Base-by-base conservation (phyloP, 2,329 filamentous ascomycete species). In the Alternaria infectoria region DNA sequence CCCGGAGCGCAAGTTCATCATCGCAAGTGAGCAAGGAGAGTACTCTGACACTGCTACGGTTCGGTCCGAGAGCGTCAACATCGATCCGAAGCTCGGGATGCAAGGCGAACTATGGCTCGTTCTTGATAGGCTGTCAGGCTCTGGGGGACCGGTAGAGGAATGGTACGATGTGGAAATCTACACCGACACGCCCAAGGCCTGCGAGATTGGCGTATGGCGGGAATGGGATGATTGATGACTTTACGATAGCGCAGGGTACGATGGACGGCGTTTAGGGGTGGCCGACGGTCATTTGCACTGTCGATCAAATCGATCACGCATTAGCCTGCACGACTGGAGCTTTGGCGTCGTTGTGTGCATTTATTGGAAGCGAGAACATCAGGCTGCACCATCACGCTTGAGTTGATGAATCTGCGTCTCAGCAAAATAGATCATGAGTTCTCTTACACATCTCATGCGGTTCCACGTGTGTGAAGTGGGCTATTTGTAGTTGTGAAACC, bases 71-170 rank as follows among this genome's bases (percentile, higher is more conserved):
- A 90, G 95, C 67, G 86, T 96, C 55, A 90, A 96, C 79, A 81
- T 97, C 45, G 88, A 89, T 47, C 91, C 92, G 0, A 85, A 83
- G n/a, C 80, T 86, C 67, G 82, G 84, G 61, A 80, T 52, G 17
- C 80, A 80, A 10, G 86, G 86, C 19, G 89, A 89, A 17, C 78
- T 93, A 61, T 96, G 91, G 91, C 83, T 97, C 57, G 90, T 97
- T 6, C 83, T 97, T 45, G 93, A 97, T 80, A 86, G 91, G 68
- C 86, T 95, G 72, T 91, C 89, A n/a, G 86, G 86, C 11, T 83
- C 83, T 47, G 81, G 81, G 6, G 84, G 78, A 44, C 73, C 77
- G 57, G 74, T 70, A 56, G 82, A 82, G 58, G 85, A 87, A 73
- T 79, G 82, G 60, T 86, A 92, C 59, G 75, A 80, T 8, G 77